A percentile compares a stretch with the other conserved stretches of the same genome.
Evolutionary conservation across 2,329 filamentous ascomycete genomes (phyloP).

Genomic region (Colletotrichum higginsianum): DNA sequence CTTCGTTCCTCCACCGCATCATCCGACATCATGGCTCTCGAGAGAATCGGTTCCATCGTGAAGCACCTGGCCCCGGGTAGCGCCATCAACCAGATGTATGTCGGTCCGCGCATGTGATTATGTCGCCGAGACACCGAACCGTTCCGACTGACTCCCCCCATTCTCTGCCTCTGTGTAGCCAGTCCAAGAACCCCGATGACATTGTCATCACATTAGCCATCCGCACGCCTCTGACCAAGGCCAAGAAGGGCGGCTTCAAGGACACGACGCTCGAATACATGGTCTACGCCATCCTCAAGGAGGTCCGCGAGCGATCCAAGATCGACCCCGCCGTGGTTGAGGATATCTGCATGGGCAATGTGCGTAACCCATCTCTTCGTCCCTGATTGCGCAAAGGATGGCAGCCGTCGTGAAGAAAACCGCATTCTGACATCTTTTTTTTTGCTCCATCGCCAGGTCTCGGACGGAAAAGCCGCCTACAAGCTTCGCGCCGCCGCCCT

Average conservation of each 20-base stretch:
- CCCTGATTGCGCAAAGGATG: background rate
- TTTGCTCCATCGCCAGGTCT: slow-evolving; percentile 69
- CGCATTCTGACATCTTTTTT: slow-evolving; percentile 20
- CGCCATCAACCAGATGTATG: slow-evolving; percentile 84
- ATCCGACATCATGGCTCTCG: slow-evolving; percentile 77
- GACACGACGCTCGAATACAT: slow-evolving; percentile 92
- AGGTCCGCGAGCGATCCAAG: slow-evolving; percentile 79
- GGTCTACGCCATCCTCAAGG: slow-evolving; percentile 85
- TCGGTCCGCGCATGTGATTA: slow-evolving; percentile 39
- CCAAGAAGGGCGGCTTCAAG: slow-evolving; percentile 93
- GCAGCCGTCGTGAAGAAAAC: no score
- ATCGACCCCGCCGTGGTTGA: slow-evolving; percentile 86
- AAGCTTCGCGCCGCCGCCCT: slow-evolving; percentile 90
- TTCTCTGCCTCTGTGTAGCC: slow-evolving; percentile 64
- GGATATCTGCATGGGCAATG: slow-evolving; percentile 94
- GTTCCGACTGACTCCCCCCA: slow-evolving; percentile 39
- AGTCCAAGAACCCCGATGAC: slow-evolving; percentile 94
- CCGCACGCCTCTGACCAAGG: slow-evolving; percentile 91
- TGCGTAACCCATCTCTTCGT: slow-evolving; percentile 58
- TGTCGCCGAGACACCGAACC: background rate
- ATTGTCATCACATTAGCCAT: slow-evolving; percentile 95
- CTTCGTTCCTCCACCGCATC: background rate
- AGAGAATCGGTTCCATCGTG: slow-evolving; percentile 89
- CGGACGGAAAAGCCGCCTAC: slow-evolving; percentile 89
- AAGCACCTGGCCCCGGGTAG: slow-evolving; percentile 86